Conservation (phyloP, 345 rosid species). For the Hypericum perforatum region DNA sequence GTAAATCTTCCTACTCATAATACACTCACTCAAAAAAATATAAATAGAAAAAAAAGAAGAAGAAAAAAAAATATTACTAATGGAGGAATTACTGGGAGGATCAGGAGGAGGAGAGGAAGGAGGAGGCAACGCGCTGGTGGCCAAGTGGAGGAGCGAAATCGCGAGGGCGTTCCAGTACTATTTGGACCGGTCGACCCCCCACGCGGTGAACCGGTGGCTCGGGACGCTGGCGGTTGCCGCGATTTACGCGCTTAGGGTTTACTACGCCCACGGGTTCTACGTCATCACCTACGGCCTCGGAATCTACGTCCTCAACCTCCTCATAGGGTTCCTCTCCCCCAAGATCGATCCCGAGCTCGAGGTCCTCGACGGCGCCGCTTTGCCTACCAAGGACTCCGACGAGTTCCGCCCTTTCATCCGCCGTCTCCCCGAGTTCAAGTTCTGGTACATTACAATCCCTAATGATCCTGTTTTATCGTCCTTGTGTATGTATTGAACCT, state of each 20-base stretch:
- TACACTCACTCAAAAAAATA: no score
- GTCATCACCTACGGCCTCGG: conserved; percentile 86
- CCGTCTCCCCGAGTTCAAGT: conserved; percentile 91
- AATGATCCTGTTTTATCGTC: no score
- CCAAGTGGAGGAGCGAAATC: conserved; percentile 56
- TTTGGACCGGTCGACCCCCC: conserved; percentile 87
- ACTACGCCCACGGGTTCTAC: conserved; percentile 75
- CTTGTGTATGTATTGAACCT: no score
- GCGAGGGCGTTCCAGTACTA: conserved; percentile 79
- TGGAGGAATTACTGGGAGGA: conserved; percentile 50
- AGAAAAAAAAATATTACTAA: no score
- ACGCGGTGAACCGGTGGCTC: conserved; percentile 67
- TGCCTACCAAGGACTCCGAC: conserved; percentile 92
- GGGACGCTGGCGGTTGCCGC: conserved; percentile 47
- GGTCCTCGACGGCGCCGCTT: conserved; percentile 57
- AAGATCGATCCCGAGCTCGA: conserved; percentile 84
- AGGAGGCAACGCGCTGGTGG: conserved; percentile 46
- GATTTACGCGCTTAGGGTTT: conserved; percentile 59
- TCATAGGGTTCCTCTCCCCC: conserved; percentile 92
- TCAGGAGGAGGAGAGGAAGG: conserved; percentile 59
- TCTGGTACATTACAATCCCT: conserved; percentile 46
- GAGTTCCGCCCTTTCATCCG: conserved; percentile 97
- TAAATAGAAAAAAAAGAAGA: no score
- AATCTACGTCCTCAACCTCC: conserved; percentile 74
- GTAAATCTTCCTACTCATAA: no score